A percentile compares a stretch with the other conserved stretches of the same genome.
phyloP scores from a whole-genome alignment of 2,329 filamentous ascomycete genomes.

The Blastomyces silverae region DNA sequence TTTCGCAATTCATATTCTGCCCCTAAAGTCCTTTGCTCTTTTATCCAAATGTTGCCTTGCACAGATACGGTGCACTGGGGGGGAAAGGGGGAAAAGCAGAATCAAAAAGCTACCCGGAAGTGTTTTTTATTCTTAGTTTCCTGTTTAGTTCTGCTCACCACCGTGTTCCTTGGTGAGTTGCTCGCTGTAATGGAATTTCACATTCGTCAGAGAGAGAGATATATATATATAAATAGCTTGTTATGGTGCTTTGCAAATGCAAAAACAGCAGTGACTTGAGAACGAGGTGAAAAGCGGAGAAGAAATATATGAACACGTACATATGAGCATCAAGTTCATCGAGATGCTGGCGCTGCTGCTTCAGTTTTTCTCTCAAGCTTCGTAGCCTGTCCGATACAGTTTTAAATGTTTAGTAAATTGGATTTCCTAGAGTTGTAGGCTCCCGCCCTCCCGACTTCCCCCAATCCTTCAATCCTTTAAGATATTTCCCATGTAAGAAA shows the following conservation, averaged over 20 bases:
- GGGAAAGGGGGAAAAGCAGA: neutral
- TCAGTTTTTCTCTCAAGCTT: slow-evolving; percentile 61
- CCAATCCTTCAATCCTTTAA: neutral
- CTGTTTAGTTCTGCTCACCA: slow-evolving; percentile 50
- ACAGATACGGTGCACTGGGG: neutral
- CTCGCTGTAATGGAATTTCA: slow-evolving; percentile 49
- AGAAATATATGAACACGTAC: slow-evolving; percentile 47
- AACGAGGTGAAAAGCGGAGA: too few relatives aligned
- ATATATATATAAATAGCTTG: neutral
- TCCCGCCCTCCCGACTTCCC: neutral
- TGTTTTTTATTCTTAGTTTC: slow-evolving; percentile 10
- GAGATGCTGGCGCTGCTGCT: slow-evolving; percentile 73
- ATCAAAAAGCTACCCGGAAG: neutral
- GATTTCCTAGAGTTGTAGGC: neutral
- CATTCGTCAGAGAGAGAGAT: neutral
- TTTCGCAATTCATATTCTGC: neutral
- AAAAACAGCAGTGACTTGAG: neutral
- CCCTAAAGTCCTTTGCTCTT: neutral
- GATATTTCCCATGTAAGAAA: neutral
- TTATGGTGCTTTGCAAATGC: neutral
- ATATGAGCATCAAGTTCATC: slow-evolving; percentile 81
- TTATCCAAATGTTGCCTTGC: neutral
- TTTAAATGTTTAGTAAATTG: neutral
- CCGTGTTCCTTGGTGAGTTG: slow-evolving; percentile 67
- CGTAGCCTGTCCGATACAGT: slow-evolving; percentile 47